phyloP scores from a whole-genome alignment of 352 stramenopile genomes.

The Pythium apleroticum region DNA sequence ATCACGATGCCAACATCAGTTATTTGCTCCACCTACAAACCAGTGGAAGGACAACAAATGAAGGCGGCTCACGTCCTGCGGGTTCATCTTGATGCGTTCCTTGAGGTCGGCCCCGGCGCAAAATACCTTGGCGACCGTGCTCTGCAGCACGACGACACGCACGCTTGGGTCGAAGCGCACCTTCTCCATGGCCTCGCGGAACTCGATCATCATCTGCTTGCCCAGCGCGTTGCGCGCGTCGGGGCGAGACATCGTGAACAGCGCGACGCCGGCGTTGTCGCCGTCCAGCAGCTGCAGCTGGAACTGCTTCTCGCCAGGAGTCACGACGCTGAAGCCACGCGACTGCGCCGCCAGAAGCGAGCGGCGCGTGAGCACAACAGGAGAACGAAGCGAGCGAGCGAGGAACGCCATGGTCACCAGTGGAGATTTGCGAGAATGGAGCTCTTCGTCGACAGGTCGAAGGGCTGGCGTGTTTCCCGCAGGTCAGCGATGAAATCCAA shows the following conservation, averaged over 20 bases:
- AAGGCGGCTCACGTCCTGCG: constrained; percentile 69
- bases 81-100: constrained; percentile 87
- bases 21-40: neutral
- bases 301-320: constrained; percentile 59
- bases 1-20: constrained; percentile 38
- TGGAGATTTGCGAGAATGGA: neutral
- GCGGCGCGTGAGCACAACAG: neutral
- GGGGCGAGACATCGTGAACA: constrained; percentile 70
- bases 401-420: neutral
- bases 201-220: constrained; percentile 77
- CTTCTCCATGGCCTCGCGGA: constrained; percentile 17
- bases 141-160: constrained; percentile 79
- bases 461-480: neutral
- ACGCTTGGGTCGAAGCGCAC: constrained; percentile 35
- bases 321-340: constrained; percentile 57
- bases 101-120: constrained; percentile 90
- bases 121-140: constrained; percentile 80
- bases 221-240: constrained; percentile 79
- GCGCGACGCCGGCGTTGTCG: constrained; percentile 56
- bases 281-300: constrained; percentile 63
- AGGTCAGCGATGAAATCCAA: neutral
- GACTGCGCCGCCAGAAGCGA: constrained; percentile 53
- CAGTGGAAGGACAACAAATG: too few relatives aligned
- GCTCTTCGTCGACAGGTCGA: constrained; percentile 1
- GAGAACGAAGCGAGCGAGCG: neutral